Evolutionary conservation across 495 filamentous ascomycete species (phyloP).

Genomic region (Aspergillus nanangensis): DNA sequence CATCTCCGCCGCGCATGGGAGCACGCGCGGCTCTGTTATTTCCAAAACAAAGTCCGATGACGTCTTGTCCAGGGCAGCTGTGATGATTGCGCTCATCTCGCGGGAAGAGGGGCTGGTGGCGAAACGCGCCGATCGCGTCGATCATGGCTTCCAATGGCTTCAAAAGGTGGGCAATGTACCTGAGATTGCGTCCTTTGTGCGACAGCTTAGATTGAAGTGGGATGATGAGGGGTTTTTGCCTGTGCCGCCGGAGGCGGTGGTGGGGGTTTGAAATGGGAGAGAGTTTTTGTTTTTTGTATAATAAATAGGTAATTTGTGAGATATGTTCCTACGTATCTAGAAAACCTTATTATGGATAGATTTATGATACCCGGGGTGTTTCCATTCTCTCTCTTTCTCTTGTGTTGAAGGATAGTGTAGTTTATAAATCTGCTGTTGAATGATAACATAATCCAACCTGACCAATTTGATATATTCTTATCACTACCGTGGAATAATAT

Average conservation of each 20-base stretch:
- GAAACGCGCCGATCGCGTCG: neutral
- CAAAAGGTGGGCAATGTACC: neutral
- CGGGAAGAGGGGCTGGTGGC: constrained; percentile 15
- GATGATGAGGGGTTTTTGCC: constrained; percentile 16
- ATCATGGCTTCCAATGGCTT: neutral
- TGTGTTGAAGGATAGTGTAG: too few species aligned
- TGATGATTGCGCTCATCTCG: constrained; percentile 20
- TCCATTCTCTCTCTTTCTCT: too few species aligned
- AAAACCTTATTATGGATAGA: too few species aligned
- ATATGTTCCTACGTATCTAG: neutral
- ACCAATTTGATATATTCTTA: too few species aligned
- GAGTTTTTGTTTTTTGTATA: constrained; percentile 3
- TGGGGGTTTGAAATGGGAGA: constrained; percentile 8
- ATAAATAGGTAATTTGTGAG: neutral
- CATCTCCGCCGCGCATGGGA: neutral
- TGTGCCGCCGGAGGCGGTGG: constrained; percentile 13
- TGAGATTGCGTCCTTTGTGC: neutral
- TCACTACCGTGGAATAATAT: too few species aligned
- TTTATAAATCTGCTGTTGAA: too few species aligned
- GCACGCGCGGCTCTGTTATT: neutral
- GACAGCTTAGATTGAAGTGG: constrained; percentile 17
- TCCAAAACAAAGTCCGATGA: neutral
- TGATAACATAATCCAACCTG: too few species aligned
- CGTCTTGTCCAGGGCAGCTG: constrained; percentile 5
- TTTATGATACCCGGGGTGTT: too few species aligned